A percentile compares a stretch with the other conserved stretches of the same genome.
Evolutionary conservation across 179 eudicot genomes (phyloP).

Genomic region (Pouteria campechiana): DNA sequence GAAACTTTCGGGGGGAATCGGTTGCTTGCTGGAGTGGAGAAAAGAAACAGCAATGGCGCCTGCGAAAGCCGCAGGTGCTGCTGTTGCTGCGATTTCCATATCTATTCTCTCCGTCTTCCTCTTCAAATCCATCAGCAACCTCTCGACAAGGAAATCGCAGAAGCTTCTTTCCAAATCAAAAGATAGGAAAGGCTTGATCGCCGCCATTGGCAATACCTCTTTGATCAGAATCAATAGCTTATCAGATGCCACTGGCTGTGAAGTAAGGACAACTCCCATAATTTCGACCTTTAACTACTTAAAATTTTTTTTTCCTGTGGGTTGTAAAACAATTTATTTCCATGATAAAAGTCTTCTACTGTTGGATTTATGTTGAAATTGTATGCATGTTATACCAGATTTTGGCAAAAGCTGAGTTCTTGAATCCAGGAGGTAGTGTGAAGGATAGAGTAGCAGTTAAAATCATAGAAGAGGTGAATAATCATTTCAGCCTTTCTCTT

Average conservation of each 20-base stretch:
- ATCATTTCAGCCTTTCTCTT: no score
- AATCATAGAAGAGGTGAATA: constrained; percentile 79
- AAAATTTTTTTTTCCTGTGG: not conserved
- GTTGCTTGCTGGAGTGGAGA: no score
- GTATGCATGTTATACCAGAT: constrained; percentile 44
- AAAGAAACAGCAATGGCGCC: constrained; percentile 48
- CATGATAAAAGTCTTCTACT: not conserved
- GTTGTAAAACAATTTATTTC: no score
- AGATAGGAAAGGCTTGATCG: constrained; percentile 41
- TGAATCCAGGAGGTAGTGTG: constrained; percentile 97
- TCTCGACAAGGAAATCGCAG: constrained; percentile 6
- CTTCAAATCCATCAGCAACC: constrained; percentile 10
- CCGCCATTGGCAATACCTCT: constrained; percentile 86
- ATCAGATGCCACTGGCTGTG: constrained; percentile 86
- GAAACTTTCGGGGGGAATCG: no score
- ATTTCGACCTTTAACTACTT: not conserved
- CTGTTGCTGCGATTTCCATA: constrained; percentile 31
- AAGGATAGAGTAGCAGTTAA: constrained; percentile 89
- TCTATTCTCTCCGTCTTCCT: constrained; percentile 40
- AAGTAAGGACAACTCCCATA: constrained; percentile 9
- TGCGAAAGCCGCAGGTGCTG: constrained; percentile 21
- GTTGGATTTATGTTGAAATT: not conserved
- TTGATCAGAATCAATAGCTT: constrained; percentile 78
- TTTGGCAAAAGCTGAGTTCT: constrained; percentile 88
- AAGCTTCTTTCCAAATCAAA: constrained; percentile 14